Conservation (phyloP, 768 basidiomycete species). For the Gyrodon lividus region DNA sequence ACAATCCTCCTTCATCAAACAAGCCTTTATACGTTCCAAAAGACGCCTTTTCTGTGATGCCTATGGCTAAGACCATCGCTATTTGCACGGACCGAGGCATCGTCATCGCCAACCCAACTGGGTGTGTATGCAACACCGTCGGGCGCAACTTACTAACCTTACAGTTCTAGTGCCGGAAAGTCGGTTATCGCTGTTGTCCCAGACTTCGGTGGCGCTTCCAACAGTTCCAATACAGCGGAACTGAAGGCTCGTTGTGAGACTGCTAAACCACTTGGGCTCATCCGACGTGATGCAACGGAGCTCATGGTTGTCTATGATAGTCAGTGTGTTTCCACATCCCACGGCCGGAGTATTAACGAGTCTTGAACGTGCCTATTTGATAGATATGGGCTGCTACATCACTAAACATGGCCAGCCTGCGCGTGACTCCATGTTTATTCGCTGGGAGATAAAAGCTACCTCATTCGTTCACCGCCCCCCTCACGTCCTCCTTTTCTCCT, state of each 20-base stretch:
- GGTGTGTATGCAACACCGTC: constrained; percentile 42
- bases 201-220: constrained; percentile 45
- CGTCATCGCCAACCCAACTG: constrained; percentile 62
- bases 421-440: constrained; percentile 62
- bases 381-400: constrained; percentile 77
- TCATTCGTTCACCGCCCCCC: constrained; percentile 60
- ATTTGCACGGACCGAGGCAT: constrained; percentile 66
- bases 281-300: constrained; percentile 53
- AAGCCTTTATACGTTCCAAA: constrained; percentile 72
- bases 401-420: constrained; percentile 65
- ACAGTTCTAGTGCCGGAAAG: constrained; percentile 37
- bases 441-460: constrained; percentile 73
- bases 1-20: neutral
- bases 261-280: constrained; percentile 65
- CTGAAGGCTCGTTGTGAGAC: constrained; percentile 61
- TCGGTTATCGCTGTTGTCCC: constrained; percentile 54
- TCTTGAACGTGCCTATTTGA: constrained; percentile 1
- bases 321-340: constrained; percentile 31
- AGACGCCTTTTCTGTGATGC: constrained; percentile 61
- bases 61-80: constrained; percentile 61
- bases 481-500: constrained; percentile 70
- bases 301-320: constrained; percentile 75
- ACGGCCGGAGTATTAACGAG: neutral
- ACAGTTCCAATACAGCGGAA: constrained; percentile 40
- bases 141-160: neutral